These are phyloP conservation scores for Dendrobium officinale DNA, from an alignment of 106 monocot species.

Conservation along the genomic window DNA sequence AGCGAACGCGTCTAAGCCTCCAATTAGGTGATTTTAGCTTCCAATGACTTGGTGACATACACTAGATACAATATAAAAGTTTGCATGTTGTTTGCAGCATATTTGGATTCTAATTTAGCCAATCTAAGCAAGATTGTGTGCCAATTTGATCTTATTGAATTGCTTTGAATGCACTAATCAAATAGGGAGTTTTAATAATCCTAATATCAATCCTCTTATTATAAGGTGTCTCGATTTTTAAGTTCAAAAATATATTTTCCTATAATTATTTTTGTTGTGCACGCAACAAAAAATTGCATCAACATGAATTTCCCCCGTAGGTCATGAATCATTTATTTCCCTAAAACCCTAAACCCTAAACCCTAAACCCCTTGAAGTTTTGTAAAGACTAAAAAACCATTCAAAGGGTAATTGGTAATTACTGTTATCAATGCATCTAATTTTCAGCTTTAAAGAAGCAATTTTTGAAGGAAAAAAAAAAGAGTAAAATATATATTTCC, in stretches of 20 bases:
- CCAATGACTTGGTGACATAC: background rate
- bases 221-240: background rate
- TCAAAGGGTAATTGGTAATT: no score
- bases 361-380: no score
- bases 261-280: background rate
- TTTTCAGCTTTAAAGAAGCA: no score
- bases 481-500: no score
- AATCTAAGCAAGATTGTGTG: background rate
- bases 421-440: no score
- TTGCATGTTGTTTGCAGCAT: background rate
- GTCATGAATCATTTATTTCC: background rate
- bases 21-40: background rate
- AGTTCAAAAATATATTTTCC: background rate
- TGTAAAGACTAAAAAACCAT: no score
- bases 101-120: background rate
- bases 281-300: background rate
- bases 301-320: background rate
- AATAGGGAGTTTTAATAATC: background rate
- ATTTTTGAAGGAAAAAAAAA: no score
- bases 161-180: background rate
- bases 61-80: background rate
- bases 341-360: no score
- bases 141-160: background rate
- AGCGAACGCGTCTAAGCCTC: background rate
- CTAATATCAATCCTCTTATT: background rate